Conservation (phyloP, 2,329 filamentous ascomycete genomes). For the Aspergillus neotritici region DNA sequence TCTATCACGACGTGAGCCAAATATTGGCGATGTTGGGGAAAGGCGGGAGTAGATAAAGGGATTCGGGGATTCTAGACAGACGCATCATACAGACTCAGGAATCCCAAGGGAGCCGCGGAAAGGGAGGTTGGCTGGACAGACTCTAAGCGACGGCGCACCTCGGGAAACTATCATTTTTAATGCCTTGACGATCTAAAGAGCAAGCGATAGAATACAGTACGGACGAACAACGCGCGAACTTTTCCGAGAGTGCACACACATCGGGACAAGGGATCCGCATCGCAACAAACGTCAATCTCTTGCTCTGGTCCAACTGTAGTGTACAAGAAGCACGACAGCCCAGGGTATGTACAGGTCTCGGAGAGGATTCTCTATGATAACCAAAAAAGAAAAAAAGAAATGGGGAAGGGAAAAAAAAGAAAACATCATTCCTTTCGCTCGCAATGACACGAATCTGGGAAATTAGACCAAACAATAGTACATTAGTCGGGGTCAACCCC, state of each 20-base stretch:
- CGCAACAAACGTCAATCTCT: constrained; percentile 29
- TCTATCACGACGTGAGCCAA: constrained; percentile 26
- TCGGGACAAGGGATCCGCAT: constrained; percentile 10
- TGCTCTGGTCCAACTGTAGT: constrained; percentile 36
- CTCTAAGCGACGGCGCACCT: neutral
- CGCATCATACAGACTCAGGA: neutral
- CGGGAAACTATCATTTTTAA: neutral
- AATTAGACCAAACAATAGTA: constrained; percentile 41
- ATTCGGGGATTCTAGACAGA: neutral
- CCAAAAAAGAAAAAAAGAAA: too few species aligned
- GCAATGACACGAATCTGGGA: constrained; percentile 37
- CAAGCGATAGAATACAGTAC: too few species aligned
- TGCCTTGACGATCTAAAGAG: constrained; percentile 1
- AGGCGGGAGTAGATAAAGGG: constrained; percentile 18
- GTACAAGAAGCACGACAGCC: constrained; percentile 35
- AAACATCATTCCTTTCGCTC: constrained; percentile 38
- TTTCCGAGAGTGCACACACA: constrained; percentile 1
- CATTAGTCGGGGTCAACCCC: constrained; percentile 32
- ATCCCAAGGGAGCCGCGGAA: too few species aligned
- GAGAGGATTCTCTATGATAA: constrained; percentile 33
- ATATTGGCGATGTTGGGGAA: constrained; percentile 31
- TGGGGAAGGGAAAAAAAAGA: constrained; percentile 23
- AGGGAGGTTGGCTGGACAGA: neutral
- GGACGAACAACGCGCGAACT: constrained; percentile 4
- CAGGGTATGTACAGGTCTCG: constrained; percentile 40